Conservation (phyloP, 495 filamentous ascomycete species). For the Daldinia concentrica region DNA sequence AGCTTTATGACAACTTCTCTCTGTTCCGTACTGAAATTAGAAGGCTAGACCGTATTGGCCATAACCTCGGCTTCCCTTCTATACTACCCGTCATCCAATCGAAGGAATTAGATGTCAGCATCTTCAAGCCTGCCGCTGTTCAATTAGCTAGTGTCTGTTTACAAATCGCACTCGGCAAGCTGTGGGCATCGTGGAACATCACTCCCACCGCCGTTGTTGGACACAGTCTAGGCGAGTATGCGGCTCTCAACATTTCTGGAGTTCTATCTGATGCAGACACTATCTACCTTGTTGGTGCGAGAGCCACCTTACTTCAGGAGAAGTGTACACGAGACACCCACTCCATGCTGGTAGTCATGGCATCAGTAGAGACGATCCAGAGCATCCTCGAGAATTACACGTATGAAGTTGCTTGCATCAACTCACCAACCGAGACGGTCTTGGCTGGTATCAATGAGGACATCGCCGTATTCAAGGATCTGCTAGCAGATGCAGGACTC, state of each 20-base stretch:
- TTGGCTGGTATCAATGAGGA: conserved; percentile 53
- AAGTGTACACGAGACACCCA: conserved; percentile 69
- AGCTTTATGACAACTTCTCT: conserved; percentile 64
- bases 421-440: conserved; percentile 59
- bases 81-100: conserved; percentile 63
- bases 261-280: conserved; percentile 71
- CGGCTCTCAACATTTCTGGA: conserved; percentile 73
- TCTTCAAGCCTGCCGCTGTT: conserved; percentile 66
- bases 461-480: conserved; percentile 60
- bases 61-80: conserved; percentile 66
- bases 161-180: conserved; percentile 74
- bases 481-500: conserved; percentile 56
- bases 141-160: conserved; percentile 73
- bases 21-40: conserved; percentile 67
- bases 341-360: conserved; percentile 60
- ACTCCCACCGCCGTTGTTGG: conserved; percentile 73
- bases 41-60: conserved; percentile 66
- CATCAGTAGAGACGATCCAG: conserved; percentile 23
- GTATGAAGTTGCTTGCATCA: conserved; percentile 58
- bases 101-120: conserved; percentile 50
- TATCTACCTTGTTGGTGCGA: conserved; percentile 71
- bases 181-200: conserved; percentile 73
- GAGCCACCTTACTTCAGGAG: conserved; percentile 68
- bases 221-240: conserved; percentile 79
- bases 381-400: conserved; percentile 18